Conservation (phyloP, 148 eudicot genomes). For the Spergularia bocconei region DNA sequence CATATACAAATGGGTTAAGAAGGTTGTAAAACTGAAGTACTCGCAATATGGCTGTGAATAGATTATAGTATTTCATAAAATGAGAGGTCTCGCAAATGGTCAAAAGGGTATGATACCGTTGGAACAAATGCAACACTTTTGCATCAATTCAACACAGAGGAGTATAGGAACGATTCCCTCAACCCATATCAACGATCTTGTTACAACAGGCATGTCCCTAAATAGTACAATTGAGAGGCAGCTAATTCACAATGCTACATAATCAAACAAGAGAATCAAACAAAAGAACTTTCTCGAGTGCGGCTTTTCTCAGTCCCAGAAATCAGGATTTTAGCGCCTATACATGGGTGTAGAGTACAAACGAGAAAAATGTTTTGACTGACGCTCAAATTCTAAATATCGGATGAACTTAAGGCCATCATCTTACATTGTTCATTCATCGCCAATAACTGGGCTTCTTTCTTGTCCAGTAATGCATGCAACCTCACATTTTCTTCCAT, state of each 20-base stretch:
- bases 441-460: slow-evolving; percentile 89
- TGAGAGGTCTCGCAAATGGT: too few relatives aligned
- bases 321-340: slow-evolving; percentile 21
- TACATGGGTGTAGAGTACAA: slow-evolving; percentile 24
- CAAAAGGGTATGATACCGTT: neutral
- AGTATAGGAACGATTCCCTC: neutral
- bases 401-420: slow-evolving; percentile 73
- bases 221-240: slow-evolving; percentile 22
- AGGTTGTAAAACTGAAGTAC: too few relatives aligned
- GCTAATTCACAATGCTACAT: slow-evolving; percentile 23
- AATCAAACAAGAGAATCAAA: slow-evolving; percentile 16
- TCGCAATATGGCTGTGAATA: too few relatives aligned
- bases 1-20: too few relatives aligned
- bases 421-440: slow-evolving; percentile 96
- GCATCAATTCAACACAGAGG: slow-evolving; percentile 7
- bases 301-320: slow-evolving; percentile 17
- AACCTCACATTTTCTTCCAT: slow-evolving; percentile 86
- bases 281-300: neutral
- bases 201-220: slow-evolving; percentile 29
- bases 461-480: slow-evolving; percentile 73
- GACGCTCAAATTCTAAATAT: slow-evolving; percentile 31
- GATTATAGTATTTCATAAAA: too few relatives aligned
- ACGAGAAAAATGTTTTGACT: neutral
- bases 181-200: slow-evolving; percentile 9
- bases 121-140: neutral